phyloP scores from a whole-genome alignment of 177 flowering plant species.

The Vitis hybrid region DNA sequence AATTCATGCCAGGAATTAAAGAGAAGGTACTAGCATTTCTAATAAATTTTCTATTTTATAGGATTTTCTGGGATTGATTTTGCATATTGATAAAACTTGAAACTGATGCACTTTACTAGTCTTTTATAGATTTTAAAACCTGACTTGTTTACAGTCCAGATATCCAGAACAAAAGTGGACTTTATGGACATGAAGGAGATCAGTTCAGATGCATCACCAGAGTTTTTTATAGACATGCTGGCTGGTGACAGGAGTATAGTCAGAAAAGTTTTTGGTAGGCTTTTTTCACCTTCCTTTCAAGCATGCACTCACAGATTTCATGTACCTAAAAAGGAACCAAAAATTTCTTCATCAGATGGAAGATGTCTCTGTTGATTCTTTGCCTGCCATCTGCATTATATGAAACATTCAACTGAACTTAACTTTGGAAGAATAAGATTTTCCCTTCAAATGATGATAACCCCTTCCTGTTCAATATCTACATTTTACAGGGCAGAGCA shows the following conservation, averaged over 20 bases:
- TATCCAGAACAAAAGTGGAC: slow-evolving; percentile 54
- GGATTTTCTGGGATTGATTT: not conserved
- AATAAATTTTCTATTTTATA: not conserved
- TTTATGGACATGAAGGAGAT: slow-evolving; percentile 71
- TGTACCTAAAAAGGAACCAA: too few species aligned
- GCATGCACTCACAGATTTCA: not conserved
- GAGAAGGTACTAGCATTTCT: slow-evolving; percentile 50
- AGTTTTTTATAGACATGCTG: slow-evolving; percentile 59
- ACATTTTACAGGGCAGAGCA: slow-evolving; percentile 63
- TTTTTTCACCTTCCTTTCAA: not conserved
- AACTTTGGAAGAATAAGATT: too few species aligned
- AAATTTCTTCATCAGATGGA: too few species aligned
- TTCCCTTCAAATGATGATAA: not conserved
- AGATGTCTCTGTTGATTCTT: too few species aligned
- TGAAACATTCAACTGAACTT: too few species aligned
- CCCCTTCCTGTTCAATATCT: not conserved
- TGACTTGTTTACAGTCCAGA: slow-evolving; percentile 96
- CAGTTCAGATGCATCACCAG: slow-evolving; percentile 44
- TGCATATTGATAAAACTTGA: not conserved
- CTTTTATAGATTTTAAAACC: slow-evolving; percentile 47
- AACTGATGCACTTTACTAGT: slow-evolving; percentile 8
- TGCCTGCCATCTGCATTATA: too few species aligned
- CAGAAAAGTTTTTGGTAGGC: slow-evolving; percentile 86
- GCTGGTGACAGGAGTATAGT: slow-evolving; percentile 76
- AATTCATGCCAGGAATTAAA: slow-evolving; percentile 34